Evolutionary conservation across 805 yeast species (phyloP), one percentile per base, ranked within the genome.

Genomic region (Pichia kluyveri): DNA sequence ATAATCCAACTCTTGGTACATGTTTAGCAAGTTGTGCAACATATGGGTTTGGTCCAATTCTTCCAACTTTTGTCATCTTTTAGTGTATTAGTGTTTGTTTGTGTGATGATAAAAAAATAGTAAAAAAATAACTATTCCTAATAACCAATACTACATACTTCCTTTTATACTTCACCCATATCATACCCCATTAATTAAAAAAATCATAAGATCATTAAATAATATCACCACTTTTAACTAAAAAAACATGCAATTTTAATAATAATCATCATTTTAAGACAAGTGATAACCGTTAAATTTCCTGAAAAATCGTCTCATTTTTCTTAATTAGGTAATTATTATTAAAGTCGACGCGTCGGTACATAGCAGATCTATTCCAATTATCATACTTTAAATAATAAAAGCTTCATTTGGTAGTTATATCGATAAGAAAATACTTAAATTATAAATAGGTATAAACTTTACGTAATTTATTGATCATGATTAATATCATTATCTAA

Each of bases 1-100:
- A 67, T 3, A 42, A 38, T 8, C 53, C 61, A 23, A 67, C 40
- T 37, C 48, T 57, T 31, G 59, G 60, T 41, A 58, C 55, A 41
- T 61, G 66, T 38, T 52, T 47, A 31, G 57, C 60, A 34, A 60
- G 47, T 44, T 57, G 59, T 5, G 36, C 48, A 40, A 57, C 30
- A 18, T 51, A 42, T 41, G 68, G 65, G 56, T 62, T 56, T 51
- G 70, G 69, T 17, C 69, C 69, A 18, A 66, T 41, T 56, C 68
- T 61, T 37, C 49, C 40, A 23, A 59, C 53, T 26, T 62, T 48
- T 58, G 26, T 60, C 51, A 15, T 47, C 9, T 44, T 6, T 23
- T 19, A 38, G 6, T 28, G 4, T 26, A 28, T 40, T 6, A 11
- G 26, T 17, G 26, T 23, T 23, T 23, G 26, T 23, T 23, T 23